These are phyloP conservation scores for Citrus reticulata DNA, from an alignment of 345 rosid species.

Conservation along the genomic window DNA sequence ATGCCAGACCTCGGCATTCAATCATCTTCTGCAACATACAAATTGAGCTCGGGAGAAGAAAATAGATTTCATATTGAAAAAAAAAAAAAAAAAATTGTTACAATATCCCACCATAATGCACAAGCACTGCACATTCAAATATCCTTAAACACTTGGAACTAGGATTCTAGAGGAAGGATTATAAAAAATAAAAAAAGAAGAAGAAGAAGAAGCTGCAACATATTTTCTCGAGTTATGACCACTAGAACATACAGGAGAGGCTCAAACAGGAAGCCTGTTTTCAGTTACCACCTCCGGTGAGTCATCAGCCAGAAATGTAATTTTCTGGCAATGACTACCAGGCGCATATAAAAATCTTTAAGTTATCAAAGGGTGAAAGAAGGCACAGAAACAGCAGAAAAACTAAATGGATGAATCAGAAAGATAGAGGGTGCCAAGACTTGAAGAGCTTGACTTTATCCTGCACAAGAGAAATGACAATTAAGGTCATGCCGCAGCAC, in stretches of 20 bases:
- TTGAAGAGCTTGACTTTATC: constrained; percentile 24
- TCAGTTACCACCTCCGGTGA: constrained; percentile 75
- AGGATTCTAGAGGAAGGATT: constrained; percentile 9
- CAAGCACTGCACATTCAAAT: constrained; percentile 20
- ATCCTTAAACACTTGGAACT: constrained; percentile 19
- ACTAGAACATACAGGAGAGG: constrained; percentile 25
- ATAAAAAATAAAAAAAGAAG: no score
- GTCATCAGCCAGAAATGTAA: constrained; percentile 40
- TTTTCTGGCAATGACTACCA: constrained; percentile 51
- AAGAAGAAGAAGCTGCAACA: neutral
- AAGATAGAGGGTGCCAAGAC: constrained; percentile 16
- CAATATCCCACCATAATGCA: constrained; percentile 16
- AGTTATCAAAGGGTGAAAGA: constrained; percentile 20
- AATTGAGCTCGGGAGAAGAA: neutral
- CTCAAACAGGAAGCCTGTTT: constrained; percentile 20
- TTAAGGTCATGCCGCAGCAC: constrained; percentile 20
- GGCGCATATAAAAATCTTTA: constrained; percentile 49
- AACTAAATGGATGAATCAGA: constrained; percentile 24
- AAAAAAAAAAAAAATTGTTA: constrained; percentile 17
- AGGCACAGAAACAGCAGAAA: constrained; percentile 17
- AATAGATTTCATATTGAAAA: constrained; percentile 6
- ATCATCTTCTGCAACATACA: neutral
- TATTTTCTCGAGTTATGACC: constrained; percentile 7
- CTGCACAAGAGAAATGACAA: constrained; percentile 17
- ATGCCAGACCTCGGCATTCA: neutral